phyloP scores from a whole-genome alignment of 1,284 basidiomycete genomes.

The Polyporus tsugae region DNA sequence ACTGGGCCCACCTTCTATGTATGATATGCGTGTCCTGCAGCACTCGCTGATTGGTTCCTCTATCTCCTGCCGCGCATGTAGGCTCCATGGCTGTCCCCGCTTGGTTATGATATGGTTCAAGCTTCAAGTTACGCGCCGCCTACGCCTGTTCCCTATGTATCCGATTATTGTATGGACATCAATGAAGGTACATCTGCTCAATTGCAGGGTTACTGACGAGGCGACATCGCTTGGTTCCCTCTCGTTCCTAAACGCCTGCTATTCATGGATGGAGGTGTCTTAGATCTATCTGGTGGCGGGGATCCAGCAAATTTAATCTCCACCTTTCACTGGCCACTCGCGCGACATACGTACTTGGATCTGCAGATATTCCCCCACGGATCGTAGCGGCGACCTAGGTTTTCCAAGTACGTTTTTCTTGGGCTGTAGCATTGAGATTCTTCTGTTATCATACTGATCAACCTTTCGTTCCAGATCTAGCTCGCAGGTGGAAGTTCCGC shows the following conservation, averaged over 20 bases:
- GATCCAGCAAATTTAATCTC: background rate
- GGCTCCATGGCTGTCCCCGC: background rate
- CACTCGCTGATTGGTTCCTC: background rate
- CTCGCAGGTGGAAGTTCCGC: background rate
- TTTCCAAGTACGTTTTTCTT: background rate
- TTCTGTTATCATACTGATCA: background rate
- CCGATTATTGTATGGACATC: background rate
- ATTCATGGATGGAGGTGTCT: background rate
- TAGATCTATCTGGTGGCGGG: background rate
- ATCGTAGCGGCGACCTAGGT: background rate
- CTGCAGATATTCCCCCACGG: background rate
- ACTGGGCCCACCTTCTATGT: background rate
- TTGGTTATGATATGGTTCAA: background rate
- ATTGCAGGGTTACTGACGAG: background rate
- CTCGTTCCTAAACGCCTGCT: background rate
- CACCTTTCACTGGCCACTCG: background rate
- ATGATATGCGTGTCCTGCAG: constrained; percentile 4
- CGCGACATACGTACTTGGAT: background rate
- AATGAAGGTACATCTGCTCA: background rate
- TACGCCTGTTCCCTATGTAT: constrained; percentile 8
- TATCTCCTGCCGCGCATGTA: background rate
- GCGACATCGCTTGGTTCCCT: too few species aligned
- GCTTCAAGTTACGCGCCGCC: background rate
- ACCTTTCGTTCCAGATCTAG: background rate
- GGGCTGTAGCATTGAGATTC: background rate